Evolutionary conservation across 176 grass and related monocot species (phyloP).

Genomic region (Dactylis glomerata): DNA sequence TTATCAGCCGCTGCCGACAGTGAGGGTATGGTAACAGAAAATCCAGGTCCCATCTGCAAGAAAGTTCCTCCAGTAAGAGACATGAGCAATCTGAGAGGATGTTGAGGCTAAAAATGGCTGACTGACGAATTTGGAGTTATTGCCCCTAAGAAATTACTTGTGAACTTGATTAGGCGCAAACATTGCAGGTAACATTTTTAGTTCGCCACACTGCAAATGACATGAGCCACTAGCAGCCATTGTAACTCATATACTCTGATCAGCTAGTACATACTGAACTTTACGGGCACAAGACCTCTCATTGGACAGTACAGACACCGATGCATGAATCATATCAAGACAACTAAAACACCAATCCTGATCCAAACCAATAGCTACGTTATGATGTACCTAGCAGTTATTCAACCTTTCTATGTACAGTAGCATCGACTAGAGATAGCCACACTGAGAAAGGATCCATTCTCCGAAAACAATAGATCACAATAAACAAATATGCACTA

Average conservation of each 20-base stretch:
- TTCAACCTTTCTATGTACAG: background rate
- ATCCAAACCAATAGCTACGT: background rate
- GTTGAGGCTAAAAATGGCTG: background rate
- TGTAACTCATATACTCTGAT: background rate
- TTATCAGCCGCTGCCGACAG: slow-evolving; percentile 75
- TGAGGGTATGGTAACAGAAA: slow-evolving; percentile 84
- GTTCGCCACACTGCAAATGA: background rate
- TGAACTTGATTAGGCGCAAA: background rate
- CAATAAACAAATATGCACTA: background rate
- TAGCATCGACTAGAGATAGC: background rate
- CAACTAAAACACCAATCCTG: background rate
- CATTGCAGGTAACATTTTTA: background rate
- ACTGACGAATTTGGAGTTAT: background rate
- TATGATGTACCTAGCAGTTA: background rate
- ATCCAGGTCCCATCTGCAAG: slow-evolving; percentile 94
- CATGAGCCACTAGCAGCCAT: background rate
- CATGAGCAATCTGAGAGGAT: background rate
- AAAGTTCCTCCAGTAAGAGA: slow-evolving; percentile 27
- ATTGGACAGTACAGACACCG: background rate
- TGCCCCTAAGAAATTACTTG: background rate
- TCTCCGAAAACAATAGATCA: background rate
- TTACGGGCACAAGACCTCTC: background rate
- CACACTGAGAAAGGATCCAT: background rate
- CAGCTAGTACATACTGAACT: background rate
- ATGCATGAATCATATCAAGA: background rate